A percentile compares a stretch with the other conserved stretches of the same genome.
Conservation (phyloP, 495 filamentous ascomycete species). For the Hypoxylon crocopeplum region DNA sequence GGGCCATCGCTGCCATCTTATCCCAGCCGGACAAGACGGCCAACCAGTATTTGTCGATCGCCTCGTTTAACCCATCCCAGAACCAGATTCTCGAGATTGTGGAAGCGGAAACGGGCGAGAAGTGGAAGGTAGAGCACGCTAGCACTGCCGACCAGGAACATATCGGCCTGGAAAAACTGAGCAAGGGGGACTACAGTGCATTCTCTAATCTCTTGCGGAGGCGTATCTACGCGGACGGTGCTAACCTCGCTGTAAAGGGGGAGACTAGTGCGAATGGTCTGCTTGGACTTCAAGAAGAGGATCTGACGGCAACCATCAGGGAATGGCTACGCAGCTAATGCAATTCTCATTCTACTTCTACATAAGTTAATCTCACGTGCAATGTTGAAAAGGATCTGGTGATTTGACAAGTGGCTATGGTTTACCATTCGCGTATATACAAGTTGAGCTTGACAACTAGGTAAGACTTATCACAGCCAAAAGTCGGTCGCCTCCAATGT, state of each 20-base stretch:
- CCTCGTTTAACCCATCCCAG: slow-evolving; percentile 60
- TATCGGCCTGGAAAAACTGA: slow-evolving; percentile 52
- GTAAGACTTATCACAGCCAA: too few relatives aligned
- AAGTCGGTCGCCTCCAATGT: too few relatives aligned
- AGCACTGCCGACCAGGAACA: slow-evolving; percentile 53
- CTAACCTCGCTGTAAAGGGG: slow-evolving; percentile 45
- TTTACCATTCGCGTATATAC: too few relatives aligned
- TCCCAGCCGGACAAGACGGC: slow-evolving; percentile 59
- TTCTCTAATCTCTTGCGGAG: slow-evolving; percentile 51
- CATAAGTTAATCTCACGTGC: too few relatives aligned
- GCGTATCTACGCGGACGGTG: slow-evolving; percentile 53
- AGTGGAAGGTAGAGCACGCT: slow-evolving; percentile 46
- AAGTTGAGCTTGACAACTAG: slow-evolving; percentile 2
- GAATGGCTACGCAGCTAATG: slow-evolving; percentile 28
- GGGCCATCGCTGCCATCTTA: slow-evolving; percentile 56
- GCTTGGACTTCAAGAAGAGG: slow-evolving; percentile 39
- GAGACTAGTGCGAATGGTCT: slow-evolving; percentile 28
- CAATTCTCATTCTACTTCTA: too few relatives aligned
- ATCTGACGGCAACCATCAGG: slow-evolving; percentile 33
- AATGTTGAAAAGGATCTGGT: too few relatives aligned
- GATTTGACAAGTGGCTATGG: too few relatives aligned
- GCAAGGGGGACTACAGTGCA: slow-evolving; percentile 47
- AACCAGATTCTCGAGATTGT: slow-evolving; percentile 59
- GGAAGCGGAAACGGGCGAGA: slow-evolving; percentile 56
- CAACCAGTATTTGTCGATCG: slow-evolving; percentile 58